Evolutionary conservation across 106 monocot species (phyloP).

Genomic region (Agapanthus africanus): DNA sequence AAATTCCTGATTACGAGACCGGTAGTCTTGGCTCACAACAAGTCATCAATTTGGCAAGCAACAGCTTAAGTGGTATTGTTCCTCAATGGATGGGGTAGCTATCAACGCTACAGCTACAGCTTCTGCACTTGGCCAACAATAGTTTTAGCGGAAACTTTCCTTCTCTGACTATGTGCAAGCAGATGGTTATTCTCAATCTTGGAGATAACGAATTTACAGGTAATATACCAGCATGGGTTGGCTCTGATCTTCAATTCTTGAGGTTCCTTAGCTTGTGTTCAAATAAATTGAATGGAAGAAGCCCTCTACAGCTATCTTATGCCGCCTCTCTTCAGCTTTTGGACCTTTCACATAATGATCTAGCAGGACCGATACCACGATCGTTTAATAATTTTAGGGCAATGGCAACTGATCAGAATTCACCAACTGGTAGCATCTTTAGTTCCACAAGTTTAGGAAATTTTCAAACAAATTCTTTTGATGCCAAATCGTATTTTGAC

Average conservation of each 20-base stretch:
- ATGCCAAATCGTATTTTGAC: too few species aligned
- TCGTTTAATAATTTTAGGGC: slow-evolving; percentile 16
- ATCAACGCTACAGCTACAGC: too few species aligned
- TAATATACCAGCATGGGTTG: slow-evolving; percentile 31
- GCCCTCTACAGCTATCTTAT: slow-evolving; percentile 13
- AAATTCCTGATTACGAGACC: too few species aligned
- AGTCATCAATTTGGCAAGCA: too few species aligned
- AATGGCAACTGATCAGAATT: slow-evolving; percentile 19
- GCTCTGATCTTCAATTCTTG: slow-evolving; percentile 9
- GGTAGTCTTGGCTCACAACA: too few species aligned
- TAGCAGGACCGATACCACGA: slow-evolving; percentile 21
- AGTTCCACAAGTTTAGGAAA: too few species aligned
- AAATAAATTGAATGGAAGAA: slow-evolving; percentile 24
- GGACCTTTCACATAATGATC: slow-evolving; percentile 33
- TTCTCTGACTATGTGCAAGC: background rate
- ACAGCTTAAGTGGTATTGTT: too few species aligned
- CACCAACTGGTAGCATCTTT: background rate
- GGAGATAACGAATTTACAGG: slow-evolving; percentile 34
- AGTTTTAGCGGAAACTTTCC: too few species aligned
- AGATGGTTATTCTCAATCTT: slow-evolving; percentile 20
- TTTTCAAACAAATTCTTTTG: too few species aligned
- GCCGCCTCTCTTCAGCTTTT: slow-evolving; percentile 21
- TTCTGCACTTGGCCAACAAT: too few species aligned
- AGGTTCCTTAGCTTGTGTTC: slow-evolving; percentile 10
- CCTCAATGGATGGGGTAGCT: too few species aligned